phyloP scores from a whole-genome alignment of 2,329 filamentous ascomycete genomes.

The Pseudogymnoascus verrucosus region DNA sequence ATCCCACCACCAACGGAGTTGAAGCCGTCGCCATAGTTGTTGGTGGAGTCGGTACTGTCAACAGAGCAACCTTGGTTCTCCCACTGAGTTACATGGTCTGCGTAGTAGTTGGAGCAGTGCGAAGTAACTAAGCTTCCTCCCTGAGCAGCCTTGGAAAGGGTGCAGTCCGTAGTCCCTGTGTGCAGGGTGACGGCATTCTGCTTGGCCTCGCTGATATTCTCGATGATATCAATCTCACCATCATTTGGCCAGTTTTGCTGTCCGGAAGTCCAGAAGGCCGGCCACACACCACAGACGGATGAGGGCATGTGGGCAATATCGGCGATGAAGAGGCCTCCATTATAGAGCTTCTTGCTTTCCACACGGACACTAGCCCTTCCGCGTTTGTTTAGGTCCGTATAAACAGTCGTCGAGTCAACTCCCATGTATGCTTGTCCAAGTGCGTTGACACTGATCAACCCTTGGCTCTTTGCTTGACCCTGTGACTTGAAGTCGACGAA shows the following conservation, averaged over 20 bases:
- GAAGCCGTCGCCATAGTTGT: slow-evolving; percentile 24
- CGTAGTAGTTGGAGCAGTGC: slow-evolving; percentile 20
- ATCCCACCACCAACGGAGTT: slow-evolving; percentile 37
- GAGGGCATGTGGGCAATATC: slow-evolving; percentile 41
- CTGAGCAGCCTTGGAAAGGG: slow-evolving; percentile 31
- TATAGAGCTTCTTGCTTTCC: slow-evolving; percentile 35
- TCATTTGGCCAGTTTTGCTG: slow-evolving; percentile 24
- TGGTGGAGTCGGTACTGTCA: slow-evolving; percentile 4
- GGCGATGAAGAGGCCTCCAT: slow-evolving; percentile 38
- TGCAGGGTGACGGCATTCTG: slow-evolving; percentile 17
- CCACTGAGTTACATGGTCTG: slow-evolving; percentile 33
- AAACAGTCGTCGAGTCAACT: slow-evolving; percentile 34
- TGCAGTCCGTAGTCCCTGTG: slow-evolving; percentile 14
- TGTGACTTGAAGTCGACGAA: slow-evolving; percentile 61
- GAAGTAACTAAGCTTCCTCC: slow-evolving; percentile 10
- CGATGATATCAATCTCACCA: slow-evolving; percentile 25
- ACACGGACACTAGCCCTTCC: slow-evolving; percentile 39
- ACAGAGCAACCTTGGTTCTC: slow-evolving; percentile 21
- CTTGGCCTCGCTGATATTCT: slow-evolving; percentile 51
- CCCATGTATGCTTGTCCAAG: slow-evolving; percentile 40
- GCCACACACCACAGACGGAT: slow-evolving; percentile 16
- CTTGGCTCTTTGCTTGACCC: slow-evolving; percentile 50
- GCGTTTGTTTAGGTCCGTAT: slow-evolving; percentile 25
- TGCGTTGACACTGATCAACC: slow-evolving; percentile 44
- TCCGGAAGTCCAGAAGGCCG: slow-evolving; percentile 16